These are phyloP conservation scores for Panellus pusillus DNA, from an alignment of 768 basidiomycete genomes.

Conservation along the genomic window DNA sequence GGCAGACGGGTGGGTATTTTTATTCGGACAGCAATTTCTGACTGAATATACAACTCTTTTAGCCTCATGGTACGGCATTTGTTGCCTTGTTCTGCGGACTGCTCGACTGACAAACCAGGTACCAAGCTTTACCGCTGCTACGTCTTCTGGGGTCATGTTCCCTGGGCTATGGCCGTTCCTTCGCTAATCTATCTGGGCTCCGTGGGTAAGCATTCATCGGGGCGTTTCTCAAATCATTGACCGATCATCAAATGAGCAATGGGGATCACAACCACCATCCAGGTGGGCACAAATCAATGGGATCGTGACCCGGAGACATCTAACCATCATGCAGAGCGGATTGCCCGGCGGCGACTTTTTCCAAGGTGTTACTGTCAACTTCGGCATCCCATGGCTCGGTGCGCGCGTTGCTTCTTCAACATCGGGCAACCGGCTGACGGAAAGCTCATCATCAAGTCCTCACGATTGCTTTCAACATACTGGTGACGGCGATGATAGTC, in stretches of 20 bases:
- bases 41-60: no score
- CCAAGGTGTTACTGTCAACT: slow-evolving; percentile 24
- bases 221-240: neutral
- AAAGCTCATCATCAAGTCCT: slow-evolving; percentile 8
- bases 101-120: neutral
- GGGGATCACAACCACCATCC: slow-evolving; percentile 28
- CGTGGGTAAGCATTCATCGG: slow-evolving; percentile 9
- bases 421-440: no score
- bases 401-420: slow-evolving; percentile 10
- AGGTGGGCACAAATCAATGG: slow-evolving; percentile 17
- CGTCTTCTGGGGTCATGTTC: slow-evolving; percentile 27
- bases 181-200: slow-evolving; percentile 17
- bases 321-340: neutral
- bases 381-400: slow-evolving; percentile 30
- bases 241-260: slow-evolving; percentile 20
- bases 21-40: no score
- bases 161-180: slow-evolving; percentile 16
- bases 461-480: slow-evolving; percentile 30
- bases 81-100: neutral
- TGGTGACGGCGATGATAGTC: slow-evolving; percentile 32
- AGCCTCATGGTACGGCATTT: slow-evolving; percentile 30
- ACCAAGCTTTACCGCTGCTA: slow-evolving; percentile 32
- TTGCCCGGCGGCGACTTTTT: slow-evolving; percentile 27
- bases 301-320: neutral
- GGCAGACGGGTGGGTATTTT: slow-evolving; percentile 24